phyloP scores from a whole-genome alignment of 345 rosid species.

The Eucalyptus cloeziana region DNA sequence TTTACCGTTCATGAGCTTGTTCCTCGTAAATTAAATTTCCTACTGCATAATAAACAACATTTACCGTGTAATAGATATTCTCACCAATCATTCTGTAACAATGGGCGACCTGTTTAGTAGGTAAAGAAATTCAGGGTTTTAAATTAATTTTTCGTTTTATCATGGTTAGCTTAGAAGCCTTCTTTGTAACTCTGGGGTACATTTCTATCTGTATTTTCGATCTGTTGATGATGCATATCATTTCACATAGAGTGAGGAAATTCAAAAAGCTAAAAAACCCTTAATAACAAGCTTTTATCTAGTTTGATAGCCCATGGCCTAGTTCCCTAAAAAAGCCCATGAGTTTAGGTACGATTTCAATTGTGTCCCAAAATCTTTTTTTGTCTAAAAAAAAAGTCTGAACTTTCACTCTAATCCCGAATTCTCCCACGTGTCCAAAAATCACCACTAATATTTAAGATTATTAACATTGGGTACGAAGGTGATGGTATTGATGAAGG shows the following conservation, averaged over 20 bases:
- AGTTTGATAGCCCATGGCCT: background rate
- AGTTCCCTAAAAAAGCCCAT: background rate
- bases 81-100: background rate
- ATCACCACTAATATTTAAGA: no score
- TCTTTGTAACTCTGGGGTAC: background rate
- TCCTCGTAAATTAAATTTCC: background rate
- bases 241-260: background rate
- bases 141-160: background rate
- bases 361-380: background rate
- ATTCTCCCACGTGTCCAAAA: no score
- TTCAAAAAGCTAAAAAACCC: background rate
- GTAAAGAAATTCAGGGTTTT: background rate
- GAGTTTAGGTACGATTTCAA: background rate
- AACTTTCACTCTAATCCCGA: no score
- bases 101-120: background rate
- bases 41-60: background rate
- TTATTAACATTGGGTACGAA: no score
- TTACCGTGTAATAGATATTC: background rate
- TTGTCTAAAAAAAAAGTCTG: no score
- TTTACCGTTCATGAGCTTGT: background rate
- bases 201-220: background rate
- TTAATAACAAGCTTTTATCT: background rate
- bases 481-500: no score
- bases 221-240: background rate
- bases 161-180: background rate